Conservation (phyloP, 2,329 filamentous ascomycete genomes). For the Sarocladium oryzae region DNA sequence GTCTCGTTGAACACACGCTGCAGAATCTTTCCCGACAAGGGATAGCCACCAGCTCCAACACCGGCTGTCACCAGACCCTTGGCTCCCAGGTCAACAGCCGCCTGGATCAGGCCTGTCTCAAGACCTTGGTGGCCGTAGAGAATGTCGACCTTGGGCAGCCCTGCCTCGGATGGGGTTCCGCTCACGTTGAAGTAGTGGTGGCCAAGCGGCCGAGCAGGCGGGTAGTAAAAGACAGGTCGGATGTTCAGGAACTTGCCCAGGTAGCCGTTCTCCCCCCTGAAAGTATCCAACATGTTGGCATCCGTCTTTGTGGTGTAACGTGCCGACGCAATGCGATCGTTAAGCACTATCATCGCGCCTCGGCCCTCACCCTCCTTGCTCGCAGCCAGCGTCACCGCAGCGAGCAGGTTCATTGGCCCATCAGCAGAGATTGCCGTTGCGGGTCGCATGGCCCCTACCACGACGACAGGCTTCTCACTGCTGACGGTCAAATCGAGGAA, state of each 20-base stretch:
- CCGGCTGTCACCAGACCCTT: slow-evolving; percentile 50
- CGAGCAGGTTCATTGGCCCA: slow-evolving; percentile 55
- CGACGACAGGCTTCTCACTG: slow-evolving; percentile 51
- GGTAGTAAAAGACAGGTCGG: slow-evolving; percentile 54
- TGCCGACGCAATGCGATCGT: slow-evolving; percentile 52
- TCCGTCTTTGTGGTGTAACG: slow-evolving; percentile 57
- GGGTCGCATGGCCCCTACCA: slow-evolving; percentile 59
- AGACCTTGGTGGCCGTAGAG: slow-evolving; percentile 50
- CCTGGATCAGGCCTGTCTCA: slow-evolving; percentile 39
- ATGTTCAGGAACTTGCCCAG: slow-evolving; percentile 53
- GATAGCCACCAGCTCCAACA: slow-evolving; percentile 46
- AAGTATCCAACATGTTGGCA: slow-evolving; percentile 57
- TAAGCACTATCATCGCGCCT: slow-evolving; percentile 54
- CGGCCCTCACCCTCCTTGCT: slow-evolving; percentile 37
- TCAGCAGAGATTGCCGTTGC: slow-evolving; percentile 57
- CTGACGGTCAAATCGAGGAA: slow-evolving; percentile 53
- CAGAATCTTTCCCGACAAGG: slow-evolving; percentile 32
- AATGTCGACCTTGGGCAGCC: slow-evolving; percentile 49
- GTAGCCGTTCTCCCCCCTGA: slow-evolving; percentile 50
- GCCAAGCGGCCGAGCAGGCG: slow-evolving; percentile 40
- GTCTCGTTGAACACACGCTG: slow-evolving; percentile 35
- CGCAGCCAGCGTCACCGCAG: slow-evolving; percentile 50
- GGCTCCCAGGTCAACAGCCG: slow-evolving; percentile 42
- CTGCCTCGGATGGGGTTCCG: slow-evolving; percentile 17
- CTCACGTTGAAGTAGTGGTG: slow-evolving; percentile 36